Base-by-base conservation (phyloP, 139 green algal species). In the Chara braunii region DNA sequence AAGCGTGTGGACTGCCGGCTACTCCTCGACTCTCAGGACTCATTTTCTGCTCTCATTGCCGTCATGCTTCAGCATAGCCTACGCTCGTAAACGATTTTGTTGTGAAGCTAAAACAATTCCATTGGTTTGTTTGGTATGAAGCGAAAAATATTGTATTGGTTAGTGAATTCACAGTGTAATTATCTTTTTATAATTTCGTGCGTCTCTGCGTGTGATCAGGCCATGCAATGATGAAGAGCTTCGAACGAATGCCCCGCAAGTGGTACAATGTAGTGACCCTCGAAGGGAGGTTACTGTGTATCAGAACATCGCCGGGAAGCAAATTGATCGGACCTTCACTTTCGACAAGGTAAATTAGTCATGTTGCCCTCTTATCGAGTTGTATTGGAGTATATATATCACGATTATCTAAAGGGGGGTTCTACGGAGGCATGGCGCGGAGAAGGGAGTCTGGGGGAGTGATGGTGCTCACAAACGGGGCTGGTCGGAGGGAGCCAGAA, bases 281-380 rank as follows among this genome's bases (percentile, higher is more conserved):
- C 63, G 80, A 43, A 70, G 80, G 1, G 89, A 96, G 33, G 88
- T 95, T 0, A 86, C 74, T 0, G 64, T 97, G 0, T 75, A 77
- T 34, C 89, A 96, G 52, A 85, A 64, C 36, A 71, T 89, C 1
- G 87, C 76, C 0, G 79, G 84, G 31, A 94, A 91, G 74, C 61
- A 85, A 51, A 77, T 85, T 30, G 88, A 83, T 57, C 70, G 85
- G 1, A 94, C 88, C 0, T 98, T 95, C 68, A 86, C 84, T 14
- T 98, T 95, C 68, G 92, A 98, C 80, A 93, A 87, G 83, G 90
- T 90, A 66, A 63, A 8, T n/a, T n/a, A n/a, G n/a, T n/a, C n/a
- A n/a, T n/a, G n/a, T n/a, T n/a, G n/a, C n/a, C n/a, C n/a, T n/a
- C n/a, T n/a, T n/a, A n/a, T n/a, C n/a, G n/a, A n/a, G n/a, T n/a